Conservation (phyloP, 2,329 filamentous ascomycete genomes). For the Colletotrichum magnum region DNA sequence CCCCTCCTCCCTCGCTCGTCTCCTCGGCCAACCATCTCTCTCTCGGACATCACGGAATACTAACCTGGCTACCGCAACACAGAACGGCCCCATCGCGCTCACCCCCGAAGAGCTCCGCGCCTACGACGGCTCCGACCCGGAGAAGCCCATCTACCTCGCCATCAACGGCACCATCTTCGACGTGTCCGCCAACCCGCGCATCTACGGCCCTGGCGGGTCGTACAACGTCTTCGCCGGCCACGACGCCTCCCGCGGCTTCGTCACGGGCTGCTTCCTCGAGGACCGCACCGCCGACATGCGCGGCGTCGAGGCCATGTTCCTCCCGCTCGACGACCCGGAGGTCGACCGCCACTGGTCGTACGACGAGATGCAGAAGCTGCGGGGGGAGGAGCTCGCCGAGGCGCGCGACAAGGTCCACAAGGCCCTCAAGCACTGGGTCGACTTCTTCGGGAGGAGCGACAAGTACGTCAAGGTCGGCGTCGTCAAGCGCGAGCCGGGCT, state of each 20-base stretch:
- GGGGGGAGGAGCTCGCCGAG: constrained; percentile 73
- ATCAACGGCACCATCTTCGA: constrained; percentile 92
- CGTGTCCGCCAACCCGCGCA: constrained; percentile 75
- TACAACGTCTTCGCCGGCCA: constrained; percentile 90
- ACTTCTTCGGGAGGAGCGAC: constrained; percentile 83
- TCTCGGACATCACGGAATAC: constrained; percentile 8
- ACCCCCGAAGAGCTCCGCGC: constrained; percentile 80
- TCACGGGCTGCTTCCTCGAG: constrained; percentile 92
- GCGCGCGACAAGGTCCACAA: constrained; percentile 77
- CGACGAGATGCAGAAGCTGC: constrained; percentile 66
- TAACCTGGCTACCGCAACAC: constrained; percentile 50
- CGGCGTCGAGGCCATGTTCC: constrained; percentile 89
- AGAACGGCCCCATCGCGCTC: constrained; percentile 75
- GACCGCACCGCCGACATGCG: constrained; percentile 88
- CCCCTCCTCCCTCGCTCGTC: not conserved
- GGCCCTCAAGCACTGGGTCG: constrained; percentile 84
- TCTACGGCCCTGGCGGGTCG: constrained; percentile 87
- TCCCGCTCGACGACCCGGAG: constrained; percentile 73
- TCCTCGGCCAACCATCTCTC: not conserved
- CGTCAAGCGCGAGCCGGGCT: constrained; percentile 73
- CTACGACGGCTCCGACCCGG: constrained; percentile 83
- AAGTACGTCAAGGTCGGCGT: constrained; percentile 87
- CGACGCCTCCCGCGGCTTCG: constrained; percentile 89
- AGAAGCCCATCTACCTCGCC: constrained; percentile 88
- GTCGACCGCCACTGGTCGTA: constrained; percentile 72